Base-by-base conservation (phyloP, 768 basidiomycete species). In the Nevesoporus exiguus region DNA sequence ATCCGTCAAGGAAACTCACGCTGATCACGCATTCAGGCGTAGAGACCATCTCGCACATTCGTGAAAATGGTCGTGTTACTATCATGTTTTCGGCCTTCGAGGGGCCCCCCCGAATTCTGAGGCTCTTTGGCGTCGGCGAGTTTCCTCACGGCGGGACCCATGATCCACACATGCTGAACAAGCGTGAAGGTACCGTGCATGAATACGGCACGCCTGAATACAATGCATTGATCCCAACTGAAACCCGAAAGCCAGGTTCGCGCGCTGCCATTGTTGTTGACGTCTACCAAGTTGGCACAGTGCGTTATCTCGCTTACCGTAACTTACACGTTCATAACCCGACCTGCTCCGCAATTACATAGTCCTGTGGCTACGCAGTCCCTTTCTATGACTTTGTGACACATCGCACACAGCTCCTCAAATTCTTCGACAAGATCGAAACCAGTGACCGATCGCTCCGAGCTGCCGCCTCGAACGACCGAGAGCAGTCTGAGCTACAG, bases 281-380 rank as follows among this genome's bases (percentile, higher is more conserved):
- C 51, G 72, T 88, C 7, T 73, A 79, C 61, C 79, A 84, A 72
- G 80, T 84, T 47, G 60, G 71, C 50, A 69, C 77, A 5, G 77
- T 79, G 56, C 56, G 75, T 73, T 15, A 29, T 29, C 30, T 34
- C 30, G 13, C 54, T 55, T 34, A 31, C 44, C 29, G 4, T 33
- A 15, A 22, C 29, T 36, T 21, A 22, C 21, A 51, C 17, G 10
- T 33, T 31, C 37, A 48, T 11, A n/a, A 10, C 27, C 25, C 13
- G 37, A 19, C 30, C 1, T 40, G 44, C 27, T 19, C 34, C 34
- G 11, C 34, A n/a, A 44, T 51, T 13, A 25, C 36, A 36, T 59
- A 87, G 86, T 83, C 84, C 7, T 88, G 85, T 56, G 85, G 86
- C 21, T 87, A 76, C 57, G 77, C 79, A 3, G 81, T 88, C 33